Evolutionary conservation across 2,329 filamentous ascomycete species (phyloP).

Genomic region (Clonostachys rosea): DNA sequence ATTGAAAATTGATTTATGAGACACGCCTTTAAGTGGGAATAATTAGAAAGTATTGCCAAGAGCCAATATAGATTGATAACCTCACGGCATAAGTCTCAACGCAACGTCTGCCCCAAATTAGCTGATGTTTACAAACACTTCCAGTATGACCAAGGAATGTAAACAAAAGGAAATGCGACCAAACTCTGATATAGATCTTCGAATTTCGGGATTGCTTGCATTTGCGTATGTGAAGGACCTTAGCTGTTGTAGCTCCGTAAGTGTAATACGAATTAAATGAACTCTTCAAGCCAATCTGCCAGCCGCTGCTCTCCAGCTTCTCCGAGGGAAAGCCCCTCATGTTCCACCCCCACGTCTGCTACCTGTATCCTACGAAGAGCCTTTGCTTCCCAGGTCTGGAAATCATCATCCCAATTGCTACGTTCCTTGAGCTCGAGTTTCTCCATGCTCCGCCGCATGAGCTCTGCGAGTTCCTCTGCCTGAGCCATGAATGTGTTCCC

Average conservation of each 20-base stretch:
- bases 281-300: conserved; percentile 19
- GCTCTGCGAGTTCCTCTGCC: conserved; percentile 36
- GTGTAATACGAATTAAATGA: conserved; percentile 6
- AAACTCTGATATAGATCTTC: too few species aligned
- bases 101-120: neutral
- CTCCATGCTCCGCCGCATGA: conserved; percentile 45
- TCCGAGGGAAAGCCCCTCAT: conserved; percentile 14
- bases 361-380: conserved; percentile 29
- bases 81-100: neutral
- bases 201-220: too few species aligned
- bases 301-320: conserved; percentile 16
- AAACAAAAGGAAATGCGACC: too few species aligned
- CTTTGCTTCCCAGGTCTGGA: conserved; percentile 23
- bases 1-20: too few species aligned
- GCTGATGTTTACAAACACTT: too few species aligned
- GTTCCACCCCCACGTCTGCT: conserved; percentile 25
- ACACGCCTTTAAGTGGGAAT: too few species aligned
- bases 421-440: conserved; percentile 38
- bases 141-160: too few species aligned
- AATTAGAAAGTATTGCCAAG: too few species aligned
- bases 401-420: conserved; percentile 31
- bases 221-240: too few species aligned
- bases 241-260: too few species aligned
- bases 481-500: conserved; percentile 41
- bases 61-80: too few species aligned